phyloP scores from a whole-genome alignment of 768 basidiomycete genomes.

The Hypsizygus marmoreus region DNA sequence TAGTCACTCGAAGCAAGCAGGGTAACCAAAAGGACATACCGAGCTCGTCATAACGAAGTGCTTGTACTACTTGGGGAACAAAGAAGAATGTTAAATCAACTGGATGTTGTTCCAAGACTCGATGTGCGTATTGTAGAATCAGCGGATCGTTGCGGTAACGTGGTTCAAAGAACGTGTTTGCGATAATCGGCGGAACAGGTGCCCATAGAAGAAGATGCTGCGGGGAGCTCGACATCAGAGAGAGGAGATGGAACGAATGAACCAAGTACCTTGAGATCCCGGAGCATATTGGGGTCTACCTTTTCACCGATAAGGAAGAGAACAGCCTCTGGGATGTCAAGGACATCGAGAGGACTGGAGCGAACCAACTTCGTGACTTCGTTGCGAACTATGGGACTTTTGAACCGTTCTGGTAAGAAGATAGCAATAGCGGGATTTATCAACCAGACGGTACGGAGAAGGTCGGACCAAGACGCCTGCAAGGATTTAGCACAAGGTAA shows the following conservation, averaged over 20 bases:
- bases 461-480: conserved; percentile 65
- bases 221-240: not conserved
- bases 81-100: conserved; percentile 98
- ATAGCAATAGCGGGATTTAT: conserved; percentile 82
- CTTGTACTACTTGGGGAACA: conserved; percentile 97
- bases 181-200: conserved; percentile 81
- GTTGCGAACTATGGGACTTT: conserved; percentile 56
- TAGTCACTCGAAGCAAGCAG: not conserved
- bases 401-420: conserved; percentile 88
- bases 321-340: conserved; percentile 82
- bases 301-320: conserved; percentile 76
- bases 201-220: conserved; percentile 90
- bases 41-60: conserved; percentile 84
- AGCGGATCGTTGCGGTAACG: conserved; percentile 82
- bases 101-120: conserved; percentile 92
- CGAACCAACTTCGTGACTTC: conserved; percentile 81
- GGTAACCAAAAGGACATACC: conserved; percentile 50
- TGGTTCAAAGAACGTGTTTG: conserved; percentile 83
- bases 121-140: conserved; percentile 93
- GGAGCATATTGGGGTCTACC: conserved; percentile 54
- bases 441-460: conserved; percentile 78
- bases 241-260: not conserved
- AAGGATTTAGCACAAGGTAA: not conserved
- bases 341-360: conserved; percentile 64
- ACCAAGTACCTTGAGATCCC: conserved; percentile 71